Percentiles rank a stretch among this genome's conserved stretches.
These are phyloP conservation scores for Sesbania bispinosa DNA, from an alignment of 306 rosid genomes.

Conservation along the genomic window DNA sequence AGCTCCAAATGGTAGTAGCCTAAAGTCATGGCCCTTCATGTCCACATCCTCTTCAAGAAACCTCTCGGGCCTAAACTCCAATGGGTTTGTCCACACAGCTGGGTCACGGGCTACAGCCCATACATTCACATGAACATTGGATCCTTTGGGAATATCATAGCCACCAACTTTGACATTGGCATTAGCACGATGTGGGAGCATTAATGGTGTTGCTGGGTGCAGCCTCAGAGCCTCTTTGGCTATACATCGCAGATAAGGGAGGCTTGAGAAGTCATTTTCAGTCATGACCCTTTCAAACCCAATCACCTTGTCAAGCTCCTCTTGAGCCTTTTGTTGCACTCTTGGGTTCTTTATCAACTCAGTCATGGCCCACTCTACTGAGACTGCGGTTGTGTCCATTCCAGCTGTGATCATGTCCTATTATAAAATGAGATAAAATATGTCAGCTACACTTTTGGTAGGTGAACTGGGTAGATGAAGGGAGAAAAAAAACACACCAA, in stretches of 20 bases:
- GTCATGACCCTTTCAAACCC: constrained; percentile 67
- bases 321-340: constrained; percentile 80
- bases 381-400: constrained; percentile 71
- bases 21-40: constrained; percentile 85
- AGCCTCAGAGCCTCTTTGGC: constrained; percentile 77
- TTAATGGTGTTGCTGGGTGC: constrained; percentile 93
- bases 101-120: constrained; percentile 92
- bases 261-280: constrained; percentile 61
- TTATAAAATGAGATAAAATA: background rate
- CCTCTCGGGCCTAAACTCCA: constrained; percentile 78
- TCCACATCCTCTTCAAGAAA: constrained; percentile 85
- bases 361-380: constrained; percentile 91
- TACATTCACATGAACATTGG: constrained; percentile 81
- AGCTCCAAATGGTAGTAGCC: constrained; percentile 79
- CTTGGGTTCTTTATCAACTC: constrained; percentile 74
- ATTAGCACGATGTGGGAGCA: constrained; percentile 88
- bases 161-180: constrained; percentile 75
- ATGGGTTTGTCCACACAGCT: constrained; percentile 55
- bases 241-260: constrained; percentile 69
- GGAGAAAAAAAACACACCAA: background rate
- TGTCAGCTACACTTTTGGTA: background rate
- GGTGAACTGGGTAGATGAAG: too few species aligned
- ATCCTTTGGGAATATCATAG: constrained; percentile 77
- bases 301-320: constrained; percentile 61
- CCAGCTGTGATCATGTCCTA: constrained; percentile 96